phyloP scores from a whole-genome alignment of 805 yeast species.

The Candida easanensis region DNA sequence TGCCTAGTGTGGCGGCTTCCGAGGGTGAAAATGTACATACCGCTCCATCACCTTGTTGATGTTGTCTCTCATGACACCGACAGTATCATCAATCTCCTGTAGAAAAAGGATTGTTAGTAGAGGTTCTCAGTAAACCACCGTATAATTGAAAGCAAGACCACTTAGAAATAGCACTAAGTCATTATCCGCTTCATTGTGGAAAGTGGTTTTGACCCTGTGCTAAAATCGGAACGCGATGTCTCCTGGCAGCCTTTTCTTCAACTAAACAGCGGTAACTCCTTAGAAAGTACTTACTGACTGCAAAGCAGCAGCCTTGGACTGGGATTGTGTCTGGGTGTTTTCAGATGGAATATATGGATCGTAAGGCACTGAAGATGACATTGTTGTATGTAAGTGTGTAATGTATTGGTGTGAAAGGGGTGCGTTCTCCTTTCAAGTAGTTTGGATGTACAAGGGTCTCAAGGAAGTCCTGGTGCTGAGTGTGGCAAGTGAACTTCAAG shows the following conservation, averaged over 20 bases:
- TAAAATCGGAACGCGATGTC: background rate
- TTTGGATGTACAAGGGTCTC: background rate
- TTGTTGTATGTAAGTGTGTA: slow-evolving; percentile 25
- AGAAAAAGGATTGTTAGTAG: slow-evolving; percentile 31
- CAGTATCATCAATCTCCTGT: slow-evolving; percentile 89
- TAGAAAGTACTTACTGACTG: slow-evolving; percentile 76
- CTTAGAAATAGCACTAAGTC: slow-evolving; percentile 20
- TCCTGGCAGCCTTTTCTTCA: too few species aligned
- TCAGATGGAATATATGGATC: slow-evolving; percentile 81
- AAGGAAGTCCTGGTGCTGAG: background rate
- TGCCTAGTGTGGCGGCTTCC: too few species aligned
- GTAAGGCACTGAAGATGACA: slow-evolving; percentile 81
- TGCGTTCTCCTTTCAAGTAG: background rate
- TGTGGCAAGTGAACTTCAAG: background rate
- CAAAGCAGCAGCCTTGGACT: slow-evolving; percentile 61
- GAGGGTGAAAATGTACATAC: slow-evolving; percentile 6
- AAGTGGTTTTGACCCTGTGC: background rate
- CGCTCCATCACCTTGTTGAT: slow-evolving; percentile 91
- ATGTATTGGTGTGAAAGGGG: background rate
- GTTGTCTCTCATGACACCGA: slow-evolving; percentile 96
- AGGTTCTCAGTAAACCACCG: too few species aligned
- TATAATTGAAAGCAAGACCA: too few species aligned
- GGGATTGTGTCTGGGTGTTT: slow-evolving; percentile 19
- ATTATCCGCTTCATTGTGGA: slow-evolving; percentile 18
- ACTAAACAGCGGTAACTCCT: too few species aligned